Percentiles rank a stretch among this genome's conserved stretches.
phyloP scores from a whole-genome alignment of 495 filamentous ascomycete genomes.

The Paragyromitra xinjiangensis region DNA sequence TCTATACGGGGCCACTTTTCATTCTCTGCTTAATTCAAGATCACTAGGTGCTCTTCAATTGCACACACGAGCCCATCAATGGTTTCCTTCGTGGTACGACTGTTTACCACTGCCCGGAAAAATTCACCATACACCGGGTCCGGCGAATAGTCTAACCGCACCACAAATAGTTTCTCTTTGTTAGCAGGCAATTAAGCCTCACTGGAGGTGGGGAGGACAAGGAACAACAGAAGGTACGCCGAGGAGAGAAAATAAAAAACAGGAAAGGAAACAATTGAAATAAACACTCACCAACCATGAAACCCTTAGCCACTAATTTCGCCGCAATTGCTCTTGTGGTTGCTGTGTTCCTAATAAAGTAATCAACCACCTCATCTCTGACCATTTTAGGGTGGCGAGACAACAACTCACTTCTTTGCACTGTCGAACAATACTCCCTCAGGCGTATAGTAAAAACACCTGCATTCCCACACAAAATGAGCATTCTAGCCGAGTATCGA shows the following conservation, averaged over 20 bases:
- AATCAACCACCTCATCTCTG: conserved; percentile 40
- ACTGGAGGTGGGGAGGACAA: not conserved
- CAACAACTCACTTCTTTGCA: conserved; percentile 59
- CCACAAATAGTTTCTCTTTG: conserved; percentile 27
- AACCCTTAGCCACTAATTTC: conserved; percentile 74
- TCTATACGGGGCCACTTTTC: conserved; percentile 25
- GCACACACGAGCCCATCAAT: conserved; percentile 79
- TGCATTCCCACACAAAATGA: conserved; percentile 40
- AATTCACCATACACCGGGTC: conserved; percentile 78
- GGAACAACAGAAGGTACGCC: conserved; percentile 1
- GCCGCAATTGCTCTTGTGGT: conserved; percentile 74
- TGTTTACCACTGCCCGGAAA: conserved; percentile 88
- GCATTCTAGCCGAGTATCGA: conserved; percentile 8
- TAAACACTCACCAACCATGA: conserved; percentile 71
- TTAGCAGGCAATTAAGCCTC: conserved; percentile 32
- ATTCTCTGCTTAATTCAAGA: conserved; percentile 42
- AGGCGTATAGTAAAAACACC: conserved; percentile 84
- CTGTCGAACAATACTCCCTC: conserved; percentile 64
- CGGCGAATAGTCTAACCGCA: conserved; percentile 77
- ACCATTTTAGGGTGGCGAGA: conserved; percentile 11
- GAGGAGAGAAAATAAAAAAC: conserved; percentile 3
- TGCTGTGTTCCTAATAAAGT: conserved; percentile 66
- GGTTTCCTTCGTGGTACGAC: conserved; percentile 73
- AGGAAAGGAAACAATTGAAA: conserved; percentile 15
- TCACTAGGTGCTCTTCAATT: conserved; percentile 66